Conservation (phyloP, 1,139 yeast species). For the Yamadazyma kanchanaburiensis region DNA sequence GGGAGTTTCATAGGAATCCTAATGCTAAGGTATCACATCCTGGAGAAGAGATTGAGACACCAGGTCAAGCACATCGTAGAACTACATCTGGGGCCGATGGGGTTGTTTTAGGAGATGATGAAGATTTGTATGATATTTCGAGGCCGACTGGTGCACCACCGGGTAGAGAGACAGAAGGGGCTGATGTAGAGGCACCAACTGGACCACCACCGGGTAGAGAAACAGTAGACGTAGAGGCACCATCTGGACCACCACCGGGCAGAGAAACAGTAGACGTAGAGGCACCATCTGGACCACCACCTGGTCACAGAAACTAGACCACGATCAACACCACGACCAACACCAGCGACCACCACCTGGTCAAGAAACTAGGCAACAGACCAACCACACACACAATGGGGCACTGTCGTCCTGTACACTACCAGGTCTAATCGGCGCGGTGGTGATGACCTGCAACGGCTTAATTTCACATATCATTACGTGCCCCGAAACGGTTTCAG, state of each 20-base stretch:
- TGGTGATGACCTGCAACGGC: too few relatives aligned
- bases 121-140: constrained; percentile 5
- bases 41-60: constrained; percentile 9
- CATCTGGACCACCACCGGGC: constrained; percentile 2
- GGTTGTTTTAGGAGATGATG: constrained; percentile 8
- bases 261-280: constrained; percentile 4
- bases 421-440: too few relatives aligned
- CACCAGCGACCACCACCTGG: too few relatives aligned
- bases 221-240: neutral
- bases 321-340: too few relatives aligned
- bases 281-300: neutral
- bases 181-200: neutral
- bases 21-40: constrained; percentile 20
- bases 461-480: too few relatives aligned
- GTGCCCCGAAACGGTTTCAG: too few relatives aligned
- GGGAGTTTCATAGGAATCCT: constrained; percentile 47
- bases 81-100: constrained; percentile 13
- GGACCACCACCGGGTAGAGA: constrained; percentile 2
- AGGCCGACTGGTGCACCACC: constrained; percentile 1
- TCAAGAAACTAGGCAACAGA: too few relatives aligned
- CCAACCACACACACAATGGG: too few relatives aligned
- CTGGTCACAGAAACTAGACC: too few relatives aligned
- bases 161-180: neutral
- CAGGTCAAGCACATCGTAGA: constrained; percentile 21
- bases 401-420: too few relatives aligned